Evolutionary conservation across 2,329 filamentous ascomycete species (phyloP).

Genomic region (Hymenoscyphus occultus): DNA sequence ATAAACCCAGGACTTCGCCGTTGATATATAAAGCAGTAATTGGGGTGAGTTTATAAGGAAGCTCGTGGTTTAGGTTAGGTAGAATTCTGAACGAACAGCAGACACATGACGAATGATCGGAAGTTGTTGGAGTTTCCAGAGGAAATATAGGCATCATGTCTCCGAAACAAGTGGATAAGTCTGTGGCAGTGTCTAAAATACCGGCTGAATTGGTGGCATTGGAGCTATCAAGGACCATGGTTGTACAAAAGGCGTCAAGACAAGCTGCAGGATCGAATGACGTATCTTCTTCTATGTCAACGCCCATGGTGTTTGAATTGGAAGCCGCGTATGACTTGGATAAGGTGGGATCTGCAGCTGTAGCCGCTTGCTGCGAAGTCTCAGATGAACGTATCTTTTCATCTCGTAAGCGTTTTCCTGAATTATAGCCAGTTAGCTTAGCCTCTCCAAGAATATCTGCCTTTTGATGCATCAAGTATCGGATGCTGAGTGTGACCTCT

Average conservation of each 20-base stretch:
- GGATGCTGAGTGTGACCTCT: neutral
- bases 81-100: neutral
- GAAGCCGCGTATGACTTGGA: neutral
- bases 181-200: no score
- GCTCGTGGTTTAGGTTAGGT: neutral
- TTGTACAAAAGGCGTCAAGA: neutral
- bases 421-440: neutral
- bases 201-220: neutral
- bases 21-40: constrained; percentile 10
- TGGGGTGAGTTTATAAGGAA: neutral
- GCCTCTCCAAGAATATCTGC: neutral
- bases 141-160: neutral
- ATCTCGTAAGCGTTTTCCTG: neutral
- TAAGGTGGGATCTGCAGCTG: neutral
- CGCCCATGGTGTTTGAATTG: neutral
- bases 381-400: neutral
- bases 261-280: neutral
- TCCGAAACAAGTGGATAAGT: neutral
- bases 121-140: neutral
- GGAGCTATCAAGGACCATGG: neutral
- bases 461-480: neutral
- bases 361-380: neutral
- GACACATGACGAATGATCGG: neutral
- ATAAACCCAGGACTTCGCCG: constrained; percentile 19
- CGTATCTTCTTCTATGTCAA: neutral